Evolutionary conservation across 2,329 filamentous ascomycete species (phyloP).

Genomic region (Dactylellina cionopaga): DNA sequence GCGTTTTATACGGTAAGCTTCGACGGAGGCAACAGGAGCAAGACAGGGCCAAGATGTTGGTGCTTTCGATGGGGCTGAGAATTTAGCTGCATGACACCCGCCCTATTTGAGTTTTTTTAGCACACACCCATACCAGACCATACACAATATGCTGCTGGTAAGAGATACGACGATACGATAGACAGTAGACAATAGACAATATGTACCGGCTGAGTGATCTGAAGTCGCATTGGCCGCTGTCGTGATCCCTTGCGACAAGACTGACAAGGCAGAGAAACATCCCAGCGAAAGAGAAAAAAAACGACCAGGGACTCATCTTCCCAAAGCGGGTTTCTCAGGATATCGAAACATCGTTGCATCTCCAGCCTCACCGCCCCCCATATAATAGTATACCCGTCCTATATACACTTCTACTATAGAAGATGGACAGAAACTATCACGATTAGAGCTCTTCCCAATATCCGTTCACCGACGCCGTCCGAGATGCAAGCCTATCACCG

Average conservation of each 20-base stretch:
- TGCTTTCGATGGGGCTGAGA: conserved; percentile 49
- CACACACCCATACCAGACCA: background rate
- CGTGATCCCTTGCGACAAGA: too few relatives aligned
- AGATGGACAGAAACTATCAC: too few relatives aligned
- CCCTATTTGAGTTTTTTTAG: conserved; percentile 50
- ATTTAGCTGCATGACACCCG: conserved; percentile 47
- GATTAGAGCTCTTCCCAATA: background rate
- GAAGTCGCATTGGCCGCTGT: too few relatives aligned
- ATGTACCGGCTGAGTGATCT: too few relatives aligned
- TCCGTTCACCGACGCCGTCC: background rate
- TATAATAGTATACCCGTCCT: too few relatives aligned
- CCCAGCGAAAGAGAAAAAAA: too few relatives aligned
- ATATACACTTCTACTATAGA: too few relatives aligned
- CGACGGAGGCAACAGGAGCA: conserved; percentile 5
- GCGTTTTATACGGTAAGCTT: conserved; percentile 39
- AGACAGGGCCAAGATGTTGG: conserved; percentile 18
- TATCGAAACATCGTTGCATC: background rate
- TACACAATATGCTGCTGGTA: background rate
- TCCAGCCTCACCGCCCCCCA: conserved; percentile 3
- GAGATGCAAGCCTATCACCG: too few relatives aligned
- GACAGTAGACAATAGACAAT: too few relatives aligned
- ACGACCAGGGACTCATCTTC: conserved; percentile 1
- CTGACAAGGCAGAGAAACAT: too few relatives aligned
- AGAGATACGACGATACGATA: too few relatives aligned
- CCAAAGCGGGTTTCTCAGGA: background rate